Evolutionary conservation across 257 asterid species (phyloP), one percentile per base, ranked within the genome.

Genomic region (Striga asiatica): DNA sequence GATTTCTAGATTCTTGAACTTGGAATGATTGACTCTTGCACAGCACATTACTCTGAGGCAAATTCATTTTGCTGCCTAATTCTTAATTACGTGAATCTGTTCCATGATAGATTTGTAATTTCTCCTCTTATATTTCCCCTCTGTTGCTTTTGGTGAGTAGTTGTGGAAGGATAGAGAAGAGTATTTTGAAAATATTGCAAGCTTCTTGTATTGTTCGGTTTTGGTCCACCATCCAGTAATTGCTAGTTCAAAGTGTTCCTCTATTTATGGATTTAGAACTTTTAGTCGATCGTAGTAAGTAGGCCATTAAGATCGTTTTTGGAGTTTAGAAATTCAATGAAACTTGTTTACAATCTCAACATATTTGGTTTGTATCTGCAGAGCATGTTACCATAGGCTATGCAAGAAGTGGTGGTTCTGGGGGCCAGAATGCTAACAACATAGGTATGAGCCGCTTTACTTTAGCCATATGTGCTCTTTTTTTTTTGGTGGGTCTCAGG

Each of bases 371-470:
- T 60, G 55, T 27, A 10, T 24, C 65, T 65, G 65, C 81, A 92
- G 97, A 92, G 57, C 97, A 81, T 46, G 97, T 92, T 61, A 70
- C 81, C 12, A 74, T 92, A 57, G 74, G 72, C 74, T 88, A 84
- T 72, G 93, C 95, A 39, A 88, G 84, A 58, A 92, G 95, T 62
- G 83, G 98, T 58, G 99, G 94, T 12, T 86, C 94, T 65, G 94
- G 93, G 61, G 99, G 91, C 48, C 94, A 82, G 76, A 69, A 74
- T 77, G 92, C 87, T n/a, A n/a, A n/a, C 66, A 88, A 88, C 56
- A 92, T 79, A 84, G 88, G 99, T 83, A 8, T 21, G 70, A 34
- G 48, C 18, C 50, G 52, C 65, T 71, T 60, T 16, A 20, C 35
- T 56, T 58, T 47, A 56, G 49, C 38, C 37, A 8, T 47, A 49